A percentile compares a stretch with the other conserved stretches of the same genome.
Evolutionary conservation across 148 eudicot genomes (phyloP).

Genomic region (Amaranthus hypochondriacus): DNA sequence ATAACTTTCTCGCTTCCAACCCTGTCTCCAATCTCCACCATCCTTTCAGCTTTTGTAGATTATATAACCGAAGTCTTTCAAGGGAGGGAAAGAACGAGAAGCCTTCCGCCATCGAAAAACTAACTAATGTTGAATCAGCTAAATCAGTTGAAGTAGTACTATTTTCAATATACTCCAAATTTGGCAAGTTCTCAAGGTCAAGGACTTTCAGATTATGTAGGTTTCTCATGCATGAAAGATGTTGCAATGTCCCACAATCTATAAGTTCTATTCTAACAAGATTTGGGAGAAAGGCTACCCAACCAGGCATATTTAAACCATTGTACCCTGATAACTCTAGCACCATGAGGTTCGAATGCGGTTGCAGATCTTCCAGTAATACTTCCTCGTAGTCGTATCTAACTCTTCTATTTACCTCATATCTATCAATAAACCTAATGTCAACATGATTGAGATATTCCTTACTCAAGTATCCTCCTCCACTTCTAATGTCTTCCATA

Average conservation of each 20-base stretch:
- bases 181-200: neutral
- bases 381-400: neutral
- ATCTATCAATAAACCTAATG: neutral
- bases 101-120: neutral
- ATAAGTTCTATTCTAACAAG: neutral
- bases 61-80: neutral
- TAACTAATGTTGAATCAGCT: neutral
- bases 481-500: neutral
- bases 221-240: slow-evolving; percentile 4
- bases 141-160: neutral
- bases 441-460: neutral
- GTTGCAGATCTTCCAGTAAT: neutral
- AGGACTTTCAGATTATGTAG: neutral
- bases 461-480: slow-evolving; percentile 1
- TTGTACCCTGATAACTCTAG: neutral
- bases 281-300: slow-evolving; percentile 10
- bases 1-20: no score
- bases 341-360: neutral
- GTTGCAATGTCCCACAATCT: neutral
- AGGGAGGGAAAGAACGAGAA: slow-evolving; percentile 8
- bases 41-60: neutral
- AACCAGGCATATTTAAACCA: neutral
- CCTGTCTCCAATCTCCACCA: neutral
- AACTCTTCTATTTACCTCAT: neutral
- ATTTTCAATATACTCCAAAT: slow-evolving; percentile 10